Evolutionary conservation across 2,329 filamentous ascomycete genomes (phyloP).

Genomic region (Diaporthe sp.): DNA sequence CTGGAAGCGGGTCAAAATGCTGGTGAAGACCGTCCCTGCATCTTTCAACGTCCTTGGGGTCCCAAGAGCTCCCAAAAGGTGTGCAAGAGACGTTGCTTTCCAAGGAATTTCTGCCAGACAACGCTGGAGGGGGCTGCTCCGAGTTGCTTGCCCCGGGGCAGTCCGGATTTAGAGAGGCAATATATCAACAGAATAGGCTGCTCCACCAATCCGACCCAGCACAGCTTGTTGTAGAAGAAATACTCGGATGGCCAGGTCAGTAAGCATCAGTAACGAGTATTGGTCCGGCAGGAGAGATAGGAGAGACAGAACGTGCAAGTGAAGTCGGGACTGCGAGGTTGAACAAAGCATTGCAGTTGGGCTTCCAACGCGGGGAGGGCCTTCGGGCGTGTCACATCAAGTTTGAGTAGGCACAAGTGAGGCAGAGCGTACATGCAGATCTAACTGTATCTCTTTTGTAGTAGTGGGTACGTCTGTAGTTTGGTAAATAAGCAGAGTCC

Average conservation of each 20-base stretch:
- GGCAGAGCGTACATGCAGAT: background rate
- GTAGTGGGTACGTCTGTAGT: background rate
- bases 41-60: background rate
- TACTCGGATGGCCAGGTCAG: background rate
- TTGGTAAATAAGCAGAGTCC: background rate
- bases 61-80: background rate
- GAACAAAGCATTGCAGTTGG: background rate
- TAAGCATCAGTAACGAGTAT: background rate
- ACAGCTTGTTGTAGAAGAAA: background rate
- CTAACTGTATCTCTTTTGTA: no score
- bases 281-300: background rate
- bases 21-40: background rate
- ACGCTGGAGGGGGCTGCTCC: background rate
- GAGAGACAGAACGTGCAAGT: background rate
- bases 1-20: background rate
- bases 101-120: background rate
- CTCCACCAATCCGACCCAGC: background rate
- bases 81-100: background rate
- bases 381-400: background rate
- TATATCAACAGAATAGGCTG: conserved; percentile 3
- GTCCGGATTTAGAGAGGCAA: background rate
- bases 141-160: background rate
- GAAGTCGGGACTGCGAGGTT: background rate
- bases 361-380: no score
- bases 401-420: background rate